Conservation (phyloP, 495 filamentous ascomycete genomes). For the Xylaria longipes region DNA sequence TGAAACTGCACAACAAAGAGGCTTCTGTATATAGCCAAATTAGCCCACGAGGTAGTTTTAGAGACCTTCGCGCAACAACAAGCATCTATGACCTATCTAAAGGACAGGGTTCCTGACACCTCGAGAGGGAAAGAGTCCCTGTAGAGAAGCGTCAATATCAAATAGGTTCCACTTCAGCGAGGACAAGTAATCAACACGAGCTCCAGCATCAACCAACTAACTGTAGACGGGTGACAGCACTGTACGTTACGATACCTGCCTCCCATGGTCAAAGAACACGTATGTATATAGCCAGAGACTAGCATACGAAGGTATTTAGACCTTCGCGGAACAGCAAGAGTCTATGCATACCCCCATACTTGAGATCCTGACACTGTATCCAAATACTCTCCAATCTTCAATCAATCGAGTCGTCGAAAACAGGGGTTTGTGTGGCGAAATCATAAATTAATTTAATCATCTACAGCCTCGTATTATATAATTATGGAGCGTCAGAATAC, state of each 20-base stretch:
- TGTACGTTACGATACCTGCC: no score
- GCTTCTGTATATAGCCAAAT: background rate
- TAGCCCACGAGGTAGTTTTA: background rate
- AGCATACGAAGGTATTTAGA: no score
- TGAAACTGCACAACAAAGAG: background rate
- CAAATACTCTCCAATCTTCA: background rate
- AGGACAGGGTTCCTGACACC: background rate
- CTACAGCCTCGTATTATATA: background rate
- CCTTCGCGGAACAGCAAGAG: no score
- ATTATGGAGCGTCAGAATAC: background rate
- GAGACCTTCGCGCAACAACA: background rate
- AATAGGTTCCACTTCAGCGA: background rate
- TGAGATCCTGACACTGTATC: no score
- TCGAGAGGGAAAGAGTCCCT: background rate
- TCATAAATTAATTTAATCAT: background rate
- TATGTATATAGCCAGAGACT: no score
- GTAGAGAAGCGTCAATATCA: background rate
- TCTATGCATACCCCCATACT: no score
- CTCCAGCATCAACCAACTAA: background rate
- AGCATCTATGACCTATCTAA: no score
- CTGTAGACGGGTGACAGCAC: background rate
- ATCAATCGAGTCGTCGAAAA: background rate
- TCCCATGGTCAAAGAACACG: no score
- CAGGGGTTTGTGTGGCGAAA: background rate
- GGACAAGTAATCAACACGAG: constrained; percentile 5